A percentile compares a stretch with the other conserved stretches of the same genome.
Evolutionary conservation across 306 rosid genomes (phyloP).

Genomic region (Trifolium repens): DNA sequence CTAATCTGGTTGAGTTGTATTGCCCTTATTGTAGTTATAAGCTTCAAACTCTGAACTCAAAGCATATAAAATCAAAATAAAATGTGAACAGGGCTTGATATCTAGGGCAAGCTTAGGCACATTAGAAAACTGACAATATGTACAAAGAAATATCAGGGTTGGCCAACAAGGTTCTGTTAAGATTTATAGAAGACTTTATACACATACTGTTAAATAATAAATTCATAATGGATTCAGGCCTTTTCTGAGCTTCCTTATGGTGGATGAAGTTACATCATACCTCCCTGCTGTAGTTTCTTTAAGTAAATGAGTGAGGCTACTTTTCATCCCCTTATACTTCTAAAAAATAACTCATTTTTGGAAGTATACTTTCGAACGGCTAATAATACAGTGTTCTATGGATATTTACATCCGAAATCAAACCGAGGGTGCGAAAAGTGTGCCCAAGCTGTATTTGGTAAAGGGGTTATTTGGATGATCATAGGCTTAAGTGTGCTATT

Average conservation of each 20-base stretch:
- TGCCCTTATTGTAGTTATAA: not conserved
- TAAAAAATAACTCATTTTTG: too few species aligned
- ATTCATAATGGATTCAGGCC: not conserved
- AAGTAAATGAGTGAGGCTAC: not conserved
- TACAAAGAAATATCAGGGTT: not conserved
- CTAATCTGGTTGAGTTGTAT: not conserved
- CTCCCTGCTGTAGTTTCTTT: not conserved
- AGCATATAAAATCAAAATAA: not conserved
- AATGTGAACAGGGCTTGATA: not conserved
- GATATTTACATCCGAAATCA: too few species aligned
- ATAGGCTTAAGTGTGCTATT: not conserved
- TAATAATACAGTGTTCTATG: too few species aligned
- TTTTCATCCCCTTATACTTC: too few species aligned
- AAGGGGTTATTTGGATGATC: too few species aligned
- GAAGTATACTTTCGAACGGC: too few species aligned
- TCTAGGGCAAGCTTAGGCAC: not conserved
- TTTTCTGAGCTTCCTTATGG: not conserved
- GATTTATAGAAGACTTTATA: not conserved
- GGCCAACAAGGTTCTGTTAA: not conserved
- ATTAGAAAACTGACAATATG: not conserved
- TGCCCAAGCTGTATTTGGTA: too few species aligned
- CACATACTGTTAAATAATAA: not conserved
- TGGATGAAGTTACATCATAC: not conserved
- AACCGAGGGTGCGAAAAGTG: too few species aligned
- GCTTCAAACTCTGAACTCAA: not conserved